phyloP scores from a whole-genome alignment of 768 basidiomycete species.

The Calocybe cyanea region DNA sequence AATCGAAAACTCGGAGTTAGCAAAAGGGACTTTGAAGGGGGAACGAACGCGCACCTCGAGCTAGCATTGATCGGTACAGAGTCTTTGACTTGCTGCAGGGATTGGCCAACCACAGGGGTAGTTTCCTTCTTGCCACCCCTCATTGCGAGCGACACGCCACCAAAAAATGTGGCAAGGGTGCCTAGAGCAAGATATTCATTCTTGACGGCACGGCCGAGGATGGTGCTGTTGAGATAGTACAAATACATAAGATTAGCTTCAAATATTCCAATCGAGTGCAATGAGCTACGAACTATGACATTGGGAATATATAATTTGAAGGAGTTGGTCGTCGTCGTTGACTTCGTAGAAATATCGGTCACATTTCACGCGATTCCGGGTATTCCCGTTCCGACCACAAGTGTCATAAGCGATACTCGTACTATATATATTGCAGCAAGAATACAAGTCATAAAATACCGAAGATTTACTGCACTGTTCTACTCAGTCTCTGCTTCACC shows the following conservation, averaged over 20 bases:
- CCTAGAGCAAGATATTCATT: conserved; percentile 77
- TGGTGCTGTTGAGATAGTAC: conserved; percentile 41
- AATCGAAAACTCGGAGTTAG: conserved; percentile 14
- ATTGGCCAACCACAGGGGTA: conserved; percentile 36
- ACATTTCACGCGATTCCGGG: conserved; percentile 12
- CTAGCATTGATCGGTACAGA: conserved; percentile 61
- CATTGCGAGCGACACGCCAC: conserved; percentile 48
- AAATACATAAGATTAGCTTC: not conserved
- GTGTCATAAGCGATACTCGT: not conserved
- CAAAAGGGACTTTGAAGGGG: not conserved
- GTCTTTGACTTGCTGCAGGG: conserved; percentile 57
- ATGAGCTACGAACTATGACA: conserved; percentile 19
- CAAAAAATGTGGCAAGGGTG: conserved; percentile 55
- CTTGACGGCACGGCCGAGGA: conserved; percentile 77
- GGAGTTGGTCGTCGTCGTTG: conserved; percentile 3
- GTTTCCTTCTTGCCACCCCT: conserved; percentile 53
- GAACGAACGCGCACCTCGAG: conserved; percentile 53
- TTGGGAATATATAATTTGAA: conserved; percentile 8
- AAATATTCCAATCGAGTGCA: not conserved
- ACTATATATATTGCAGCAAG: too few relatives aligned
- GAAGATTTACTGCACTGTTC: too few relatives aligned
- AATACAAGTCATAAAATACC: too few relatives aligned
- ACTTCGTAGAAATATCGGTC: conserved; percentile 15
- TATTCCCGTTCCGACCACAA: conserved; percentile 15
- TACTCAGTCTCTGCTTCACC: too few relatives aligned